Evolutionary conservation across 176 grass and related monocot species (phyloP), one percentile per base, ranked within the genome.

Genomic region (Typha latifolia): DNA sequence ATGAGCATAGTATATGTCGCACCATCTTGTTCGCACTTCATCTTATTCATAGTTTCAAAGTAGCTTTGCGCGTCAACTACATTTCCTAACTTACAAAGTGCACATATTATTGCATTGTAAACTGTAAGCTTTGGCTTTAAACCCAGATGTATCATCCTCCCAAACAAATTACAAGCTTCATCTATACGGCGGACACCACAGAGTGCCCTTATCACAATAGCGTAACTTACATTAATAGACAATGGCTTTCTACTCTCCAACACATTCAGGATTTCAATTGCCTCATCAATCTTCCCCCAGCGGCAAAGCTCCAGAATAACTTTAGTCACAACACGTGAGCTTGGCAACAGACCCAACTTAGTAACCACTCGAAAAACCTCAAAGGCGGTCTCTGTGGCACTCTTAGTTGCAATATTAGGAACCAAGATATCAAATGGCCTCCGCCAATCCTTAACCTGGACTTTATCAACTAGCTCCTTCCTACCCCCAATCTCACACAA

Each of bases 351-450:
- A 56, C 53, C 69, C 29, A 71, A 61, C 4, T 32, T 61, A 18
- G 15, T 37, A 61, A 71, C 61, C 18, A 14, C 13, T 31, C 8
- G 18, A 13, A 71, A 71, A 37, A 71, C 52, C 53, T 71, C 53
- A 48, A 71, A 16, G 1, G 69, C 53, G 21, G 52, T 31, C 48
- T 31, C 52, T 71, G 61, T 37, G 23, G 14, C 31, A 48, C 31
- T 51, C 52, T 62, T 49, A 0, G 3, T 16, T 15, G 5, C 3
- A 3, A 62, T 18, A 71, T 71, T 47, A 3, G 69, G 69, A 71
- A 71, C 53, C 53, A 71, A 71, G 61, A 71, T 71, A 43, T 71
- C 69, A 71, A 59, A 71, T 23, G 69, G 69, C 52, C 32, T 71
- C 5, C 69, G 52, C 24, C 53, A 61, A 10, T 71, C 32, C 32